Evolutionary conservation across 768 basidiomycete genomes (phyloP).

Genomic region (Clavulina sp.): DNA sequence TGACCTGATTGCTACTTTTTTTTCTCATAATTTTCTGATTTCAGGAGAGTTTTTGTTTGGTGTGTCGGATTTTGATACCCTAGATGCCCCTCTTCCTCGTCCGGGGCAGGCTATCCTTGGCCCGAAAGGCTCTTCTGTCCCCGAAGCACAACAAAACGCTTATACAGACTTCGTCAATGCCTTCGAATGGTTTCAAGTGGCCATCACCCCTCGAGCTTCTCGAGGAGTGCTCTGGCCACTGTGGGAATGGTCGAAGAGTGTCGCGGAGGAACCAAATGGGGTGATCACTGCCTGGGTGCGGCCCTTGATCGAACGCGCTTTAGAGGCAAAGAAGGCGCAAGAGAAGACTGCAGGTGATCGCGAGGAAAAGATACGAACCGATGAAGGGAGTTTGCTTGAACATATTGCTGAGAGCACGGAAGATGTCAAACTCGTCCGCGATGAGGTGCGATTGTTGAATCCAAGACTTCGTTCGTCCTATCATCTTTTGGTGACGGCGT

Average conservation of each 20-base stretch:
- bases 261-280: background rate
- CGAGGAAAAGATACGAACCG: background rate
- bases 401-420: background rate
- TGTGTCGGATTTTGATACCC: conserved; percentile 2
- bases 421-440: background rate
- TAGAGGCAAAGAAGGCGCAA: conserved; percentile 2
- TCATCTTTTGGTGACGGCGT: background rate
- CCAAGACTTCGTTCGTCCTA: background rate
- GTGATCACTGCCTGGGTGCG: background rate
- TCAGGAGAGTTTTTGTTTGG: conserved; percentile 1
- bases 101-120: background rate
- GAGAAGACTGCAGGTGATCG: too few species aligned
- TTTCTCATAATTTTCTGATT: too few species aligned
- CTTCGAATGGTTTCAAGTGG: conserved; percentile 7
- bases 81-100: conserved; percentile 5
- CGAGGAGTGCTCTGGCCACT: background rate
- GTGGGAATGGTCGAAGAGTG: background rate
- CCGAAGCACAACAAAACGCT: background rate
- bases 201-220: background rate
- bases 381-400: background rate
- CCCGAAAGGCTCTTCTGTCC: background rate
- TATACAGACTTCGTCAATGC: conserved; percentile 7
- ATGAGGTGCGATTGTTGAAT: background rate
- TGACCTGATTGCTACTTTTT: too few species aligned
- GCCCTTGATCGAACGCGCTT: conserved; percentile 1